Base-by-base conservation (phyloP, 2,329 filamentous ascomycete species). In the Pezicula neosporulosa region DNA sequence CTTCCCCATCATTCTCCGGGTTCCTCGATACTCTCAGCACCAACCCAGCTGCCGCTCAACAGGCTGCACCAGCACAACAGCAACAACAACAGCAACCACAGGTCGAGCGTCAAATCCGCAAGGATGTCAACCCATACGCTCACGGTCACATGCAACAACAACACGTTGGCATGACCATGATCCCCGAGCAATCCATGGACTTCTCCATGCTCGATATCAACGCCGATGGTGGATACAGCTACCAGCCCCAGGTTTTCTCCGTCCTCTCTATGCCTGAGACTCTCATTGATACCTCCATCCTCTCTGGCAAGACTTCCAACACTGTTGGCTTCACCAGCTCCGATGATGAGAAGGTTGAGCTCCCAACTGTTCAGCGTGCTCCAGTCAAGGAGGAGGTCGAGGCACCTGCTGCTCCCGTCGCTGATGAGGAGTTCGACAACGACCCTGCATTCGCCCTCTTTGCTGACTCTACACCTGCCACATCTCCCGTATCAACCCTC, bases 1-100 rank as follows among this genome's bases (percentile, higher is more conserved):
- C 84, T 5, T 93, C 90, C 6, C 81, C 89, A 13, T 87, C 90
- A 6, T 96, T 97, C 74, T 90, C 82, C 57, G 87, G 82, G 72
- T 92, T 89, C 66, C 78, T 97, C 42, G 83, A 89, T 62, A 80
- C 85, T 47, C 77, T 90, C 36, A 86, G 82, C 69, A 70, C 75
- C 58, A 85, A 84, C 64, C 79, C 82, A 15, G 60, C 76, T 13
- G 64, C 73, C 8, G 66, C 71, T 36, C 69, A 73, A 48, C 67
- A 72, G 15, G 59, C 62, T 19, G 60, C 63, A 9, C 58, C 64
- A 48, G 55, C 57, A 30, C 55, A 56, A 7, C 51, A 61, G 27
- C 64, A 65, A 12, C 51, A 61, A 30, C 64, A 65, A 50, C 67
- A 68, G 35, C 65, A 69, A 43, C 57, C 66, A n/a, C 74, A 73